These are phyloP conservation scores for Wickerhamiella galacta DNA, from an alignment of 805 yeast species.

Conservation along the genomic window DNA sequence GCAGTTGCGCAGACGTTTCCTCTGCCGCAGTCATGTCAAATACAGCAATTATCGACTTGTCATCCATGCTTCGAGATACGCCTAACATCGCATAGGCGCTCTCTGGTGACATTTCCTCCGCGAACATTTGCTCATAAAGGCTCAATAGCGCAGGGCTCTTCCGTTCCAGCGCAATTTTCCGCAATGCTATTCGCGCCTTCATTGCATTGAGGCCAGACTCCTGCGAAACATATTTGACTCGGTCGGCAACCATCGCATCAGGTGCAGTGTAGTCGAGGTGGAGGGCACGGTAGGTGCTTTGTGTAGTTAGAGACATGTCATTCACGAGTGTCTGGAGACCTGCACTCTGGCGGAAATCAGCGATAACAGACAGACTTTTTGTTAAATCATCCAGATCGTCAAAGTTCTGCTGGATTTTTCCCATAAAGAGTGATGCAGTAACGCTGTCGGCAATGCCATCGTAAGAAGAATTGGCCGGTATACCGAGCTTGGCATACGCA, in stretches of 20 bases:
- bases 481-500: constrained; percentile 25
- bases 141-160: constrained; percentile 3
- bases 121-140: constrained; percentile 1
- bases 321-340: constrained; percentile 1
- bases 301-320: constrained; percentile 1
- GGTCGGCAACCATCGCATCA: constrained; percentile 2
- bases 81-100: constrained; percentile 40
- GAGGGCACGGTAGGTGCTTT: not conserved
- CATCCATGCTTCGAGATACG: constrained; percentile 36
- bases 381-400: constrained; percentile 4
- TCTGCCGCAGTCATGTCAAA: constrained; percentile 43
- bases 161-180: constrained; percentile 9
- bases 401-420: not conserved
- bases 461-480: constrained; percentile 11
- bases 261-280: not conserved
- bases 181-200: constrained; percentile 10
- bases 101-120: constrained; percentile 27
- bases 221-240: not conserved
- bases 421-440: constrained; percentile 2
- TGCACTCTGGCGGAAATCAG: constrained; percentile 8
- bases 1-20: constrained; percentile 32
- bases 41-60: constrained; percentile 61
- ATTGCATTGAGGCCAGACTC: not conserved
- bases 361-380: constrained; percentile 5
- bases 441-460: constrained; percentile 8